A percentile compares a stretch with the other conserved stretches of the same genome.
Conservation (phyloP, 495 filamentous ascomycete genomes). For the Articulospora tetracladia region DNA sequence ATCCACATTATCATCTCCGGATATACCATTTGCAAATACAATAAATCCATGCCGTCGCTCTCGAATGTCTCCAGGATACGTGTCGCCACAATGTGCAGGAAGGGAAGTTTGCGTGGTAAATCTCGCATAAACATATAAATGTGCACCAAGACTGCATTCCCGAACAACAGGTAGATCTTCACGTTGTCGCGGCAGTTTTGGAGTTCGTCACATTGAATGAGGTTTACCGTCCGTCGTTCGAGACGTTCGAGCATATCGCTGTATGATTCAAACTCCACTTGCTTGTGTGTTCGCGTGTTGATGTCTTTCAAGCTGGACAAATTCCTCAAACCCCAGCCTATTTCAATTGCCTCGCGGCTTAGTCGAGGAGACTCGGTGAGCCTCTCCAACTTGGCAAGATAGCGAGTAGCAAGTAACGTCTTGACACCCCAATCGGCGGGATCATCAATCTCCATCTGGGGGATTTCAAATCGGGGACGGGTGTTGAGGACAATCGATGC, state of each 20-base stretch:
- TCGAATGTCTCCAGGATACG: neutral
- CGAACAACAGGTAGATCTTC: conserved; percentile 1
- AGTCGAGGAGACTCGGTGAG: neutral
- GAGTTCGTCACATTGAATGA: conserved; percentile 1
- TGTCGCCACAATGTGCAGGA: neutral
- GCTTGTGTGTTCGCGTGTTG: neutral
- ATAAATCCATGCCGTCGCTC: neutral
- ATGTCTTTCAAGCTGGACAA: conserved; percentile 6
- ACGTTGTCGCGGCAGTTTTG: neutral
- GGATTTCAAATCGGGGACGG: neutral
- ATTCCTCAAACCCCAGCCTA: neutral
- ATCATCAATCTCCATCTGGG: neutral
- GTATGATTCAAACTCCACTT: conserved; percentile 3
- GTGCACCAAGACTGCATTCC: conserved; percentile 3
- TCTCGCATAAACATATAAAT: conserved; percentile 12
- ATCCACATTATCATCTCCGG: conserved; percentile 14
- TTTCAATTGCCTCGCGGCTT: neutral
- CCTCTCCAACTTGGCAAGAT: neutral
- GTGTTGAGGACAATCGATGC: conserved; percentile 2
- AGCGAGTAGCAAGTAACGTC: neutral
- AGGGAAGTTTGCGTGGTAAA: neutral
- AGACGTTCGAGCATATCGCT: conserved; percentile 1
- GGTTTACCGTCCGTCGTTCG: neutral
- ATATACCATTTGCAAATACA: neutral
- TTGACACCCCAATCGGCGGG: neutral